Conservation (phyloP, 139 green algal species). For the Chlamydomonas eustigma region DNA sequence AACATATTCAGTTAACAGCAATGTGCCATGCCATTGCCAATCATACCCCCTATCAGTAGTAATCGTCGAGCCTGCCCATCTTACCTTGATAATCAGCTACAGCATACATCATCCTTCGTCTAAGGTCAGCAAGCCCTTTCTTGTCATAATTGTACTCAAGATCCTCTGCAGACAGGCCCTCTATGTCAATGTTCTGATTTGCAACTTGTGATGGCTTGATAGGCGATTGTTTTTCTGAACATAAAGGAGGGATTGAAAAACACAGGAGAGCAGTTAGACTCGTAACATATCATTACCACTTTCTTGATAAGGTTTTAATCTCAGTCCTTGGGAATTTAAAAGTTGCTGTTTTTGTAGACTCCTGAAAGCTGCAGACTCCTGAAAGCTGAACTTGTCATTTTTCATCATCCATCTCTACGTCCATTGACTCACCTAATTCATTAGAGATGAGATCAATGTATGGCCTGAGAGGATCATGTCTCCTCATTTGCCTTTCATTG, state of each 20-base stretch:
- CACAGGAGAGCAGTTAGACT: too few relatives aligned
- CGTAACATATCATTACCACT: too few relatives aligned
- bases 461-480: conserved; percentile 61
- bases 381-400: too few relatives aligned
- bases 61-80: neutral
- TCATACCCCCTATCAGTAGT: too few relatives aligned
- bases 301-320: too few relatives aligned
- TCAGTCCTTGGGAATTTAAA: too few relatives aligned
- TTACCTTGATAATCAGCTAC: conserved; percentile 48
- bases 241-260: too few relatives aligned
- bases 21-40: too few relatives aligned
- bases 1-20: too few relatives aligned
- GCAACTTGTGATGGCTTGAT: conserved; percentile 48
- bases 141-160: conserved; percentile 65
- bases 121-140: conserved; percentile 32
- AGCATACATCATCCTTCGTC: conserved; percentile 32
- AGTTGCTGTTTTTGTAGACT: too few relatives aligned
- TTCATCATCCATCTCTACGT: too few relatives aligned
- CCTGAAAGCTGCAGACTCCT: too few relatives aligned
- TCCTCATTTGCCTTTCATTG: conserved; percentile 67
- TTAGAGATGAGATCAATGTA: conserved; percentile 73
- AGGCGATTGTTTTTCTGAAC: conserved; percentile 39
- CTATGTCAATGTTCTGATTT: conserved; percentile 29
- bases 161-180: conserved; percentile 40
- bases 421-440: conserved; percentile 29